Conservation (phyloP, 2,329 filamentous ascomycete species). For the Aspergillus carbonarius region DNA sequence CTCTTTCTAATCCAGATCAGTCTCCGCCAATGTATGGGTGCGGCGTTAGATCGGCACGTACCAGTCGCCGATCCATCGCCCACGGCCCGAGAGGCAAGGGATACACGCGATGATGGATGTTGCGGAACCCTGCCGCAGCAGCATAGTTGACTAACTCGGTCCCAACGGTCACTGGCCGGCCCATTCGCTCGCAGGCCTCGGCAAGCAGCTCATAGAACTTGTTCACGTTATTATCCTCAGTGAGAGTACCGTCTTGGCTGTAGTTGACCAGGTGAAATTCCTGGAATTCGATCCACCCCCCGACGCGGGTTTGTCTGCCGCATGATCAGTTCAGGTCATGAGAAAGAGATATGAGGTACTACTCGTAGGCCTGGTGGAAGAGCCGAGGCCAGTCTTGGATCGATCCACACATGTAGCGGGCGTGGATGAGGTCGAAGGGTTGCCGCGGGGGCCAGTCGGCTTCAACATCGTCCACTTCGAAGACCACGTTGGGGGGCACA, state of each 20-base stretch:
- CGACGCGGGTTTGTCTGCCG: slow-evolving; percentile 1
- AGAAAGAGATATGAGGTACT: not conserved
- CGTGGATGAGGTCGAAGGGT: slow-evolving; percentile 11
- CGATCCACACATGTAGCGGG: slow-evolving; percentile 9
- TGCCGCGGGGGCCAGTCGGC: not conserved
- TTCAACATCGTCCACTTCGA: slow-evolving; percentile 13
- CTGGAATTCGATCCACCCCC: slow-evolving; percentile 13
- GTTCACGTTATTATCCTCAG: slow-evolving; percentile 1
- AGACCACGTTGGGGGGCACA: slow-evolving; percentile 9
- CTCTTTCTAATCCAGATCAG: not conserved
- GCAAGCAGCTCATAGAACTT: not conserved
- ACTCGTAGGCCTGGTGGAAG: slow-evolving; percentile 3
- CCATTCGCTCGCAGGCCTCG: not conserved
- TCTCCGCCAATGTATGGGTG: no score
- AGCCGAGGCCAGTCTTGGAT: slow-evolving; percentile 11
- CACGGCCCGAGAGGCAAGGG: slow-evolving; percentile 8
- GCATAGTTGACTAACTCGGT: not conserved
- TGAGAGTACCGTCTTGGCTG: slow-evolving; percentile 4
- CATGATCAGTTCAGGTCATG: not conserved
- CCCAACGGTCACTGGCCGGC: slow-evolving; percentile 4
- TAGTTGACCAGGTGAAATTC: slow-evolving; percentile 8
- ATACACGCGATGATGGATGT: slow-evolving; percentile 2
- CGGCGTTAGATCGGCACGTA: not conserved
- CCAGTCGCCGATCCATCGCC: slow-evolving; percentile 7
- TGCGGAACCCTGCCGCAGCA: slow-evolving; percentile 1